These are phyloP conservation scores for Amniculicola lignicola DNA, from an alignment of 495 filamentous ascomycete genomes.

Conservation along the genomic window DNA sequence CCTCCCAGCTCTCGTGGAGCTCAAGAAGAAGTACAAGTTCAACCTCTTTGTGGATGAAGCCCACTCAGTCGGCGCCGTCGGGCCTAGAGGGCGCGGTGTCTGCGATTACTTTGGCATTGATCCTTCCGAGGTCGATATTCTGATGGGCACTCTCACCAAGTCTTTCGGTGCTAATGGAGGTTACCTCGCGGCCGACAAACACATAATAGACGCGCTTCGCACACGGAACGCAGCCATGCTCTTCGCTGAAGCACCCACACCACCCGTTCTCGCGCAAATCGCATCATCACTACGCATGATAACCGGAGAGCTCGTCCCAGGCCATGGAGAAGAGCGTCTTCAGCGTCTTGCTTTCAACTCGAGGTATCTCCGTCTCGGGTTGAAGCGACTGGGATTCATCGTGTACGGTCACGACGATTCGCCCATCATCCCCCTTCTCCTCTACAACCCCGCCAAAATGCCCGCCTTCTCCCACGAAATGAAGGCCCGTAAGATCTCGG, in stretches of 20 bases:
- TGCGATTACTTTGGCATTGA: slow-evolving; percentile 96
- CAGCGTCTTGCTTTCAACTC: slow-evolving; percentile 98
- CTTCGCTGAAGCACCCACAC: slow-evolving; percentile 83
- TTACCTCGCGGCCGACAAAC: slow-evolving; percentile 87
- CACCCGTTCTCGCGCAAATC: slow-evolving; percentile 86
- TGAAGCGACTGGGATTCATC: slow-evolving; percentile 96
- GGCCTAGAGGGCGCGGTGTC: slow-evolving; percentile 82
- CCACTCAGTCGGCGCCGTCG: slow-evolving; percentile 91
- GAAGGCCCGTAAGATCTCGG: slow-evolving; percentile 95
- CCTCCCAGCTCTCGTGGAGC: slow-evolving; percentile 74
- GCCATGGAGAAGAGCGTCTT: slow-evolving; percentile 92
- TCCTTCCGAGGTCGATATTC: slow-evolving; percentile 81
- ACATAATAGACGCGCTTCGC: slow-evolving; percentile 86
- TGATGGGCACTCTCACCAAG: slow-evolving; percentile 98
- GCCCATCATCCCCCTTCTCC: slow-evolving; percentile 87
- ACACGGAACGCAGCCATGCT: slow-evolving; percentile 80
- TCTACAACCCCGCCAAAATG: slow-evolving; percentile 97
- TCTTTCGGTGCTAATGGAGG: slow-evolving; percentile 98
- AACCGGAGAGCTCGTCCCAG: slow-evolving; percentile 77
- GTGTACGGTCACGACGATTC: slow-evolving; percentile 96
- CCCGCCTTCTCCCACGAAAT: slow-evolving; percentile 98
- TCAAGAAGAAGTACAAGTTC: slow-evolving; percentile 97
- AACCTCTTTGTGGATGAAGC: slow-evolving; percentile 93
- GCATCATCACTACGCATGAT: slow-evolving; percentile 80
- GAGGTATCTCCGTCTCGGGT: slow-evolving; percentile 89